Evolutionary conservation across 2,329 filamentous ascomycete species (phyloP).

Genomic region (Exophiala sideris): DNA sequence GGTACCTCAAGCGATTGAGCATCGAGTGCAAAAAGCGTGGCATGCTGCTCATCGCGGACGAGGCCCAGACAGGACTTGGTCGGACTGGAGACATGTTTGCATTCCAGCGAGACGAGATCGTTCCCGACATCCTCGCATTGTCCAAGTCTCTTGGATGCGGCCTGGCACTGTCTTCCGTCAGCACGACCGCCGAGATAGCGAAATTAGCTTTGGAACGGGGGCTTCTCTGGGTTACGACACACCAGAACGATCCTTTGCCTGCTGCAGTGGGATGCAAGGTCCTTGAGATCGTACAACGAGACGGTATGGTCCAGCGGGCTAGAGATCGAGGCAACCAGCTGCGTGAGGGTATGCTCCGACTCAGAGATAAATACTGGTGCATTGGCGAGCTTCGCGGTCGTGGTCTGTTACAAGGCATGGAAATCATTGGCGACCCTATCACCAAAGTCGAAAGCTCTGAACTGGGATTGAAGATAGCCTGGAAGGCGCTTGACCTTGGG

Average conservation of each 20-base stretch:
- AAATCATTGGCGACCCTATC: slow-evolving; percentile 50
- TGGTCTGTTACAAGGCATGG: slow-evolving; percentile 56
- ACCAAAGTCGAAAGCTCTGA: slow-evolving; percentile 48
- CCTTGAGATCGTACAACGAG: slow-evolving; percentile 57
- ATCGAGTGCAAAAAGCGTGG: slow-evolving; percentile 38
- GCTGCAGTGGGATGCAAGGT: slow-evolving; percentile 60
- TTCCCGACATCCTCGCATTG: slow-evolving; percentile 88
- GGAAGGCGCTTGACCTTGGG: slow-evolving; percentile 49
- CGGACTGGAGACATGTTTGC: slow-evolving; percentile 94
- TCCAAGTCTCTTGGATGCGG: slow-evolving; percentile 3
- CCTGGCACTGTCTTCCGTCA: slow-evolving; percentile 53
- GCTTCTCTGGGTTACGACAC: slow-evolving; percentile 58
- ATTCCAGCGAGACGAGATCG: slow-evolving; percentile 85
- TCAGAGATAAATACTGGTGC: slow-evolving; percentile 53
- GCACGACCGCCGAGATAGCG: slow-evolving; percentile 54
- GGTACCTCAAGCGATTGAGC: slow-evolving; percentile 60
- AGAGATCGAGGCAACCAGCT: slow-evolving; percentile 45
- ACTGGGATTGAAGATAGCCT: slow-evolving; percentile 47
- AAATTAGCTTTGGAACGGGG: slow-evolving; percentile 45
- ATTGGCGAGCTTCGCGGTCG: slow-evolving; percentile 60
- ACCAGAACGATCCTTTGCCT: slow-evolving; percentile 59
- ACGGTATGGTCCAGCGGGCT: slow-evolving; percentile 51
- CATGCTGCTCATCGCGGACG: slow-evolving; percentile 73
- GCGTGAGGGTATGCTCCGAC: slow-evolving; percentile 42
- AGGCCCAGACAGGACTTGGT: slow-evolving; percentile 88